Evolutionary conservation across 352 stramenopile genomes (phyloP), one percentile per base, ranked within the genome.

Genomic region (Blastocystis hominis): DNA sequence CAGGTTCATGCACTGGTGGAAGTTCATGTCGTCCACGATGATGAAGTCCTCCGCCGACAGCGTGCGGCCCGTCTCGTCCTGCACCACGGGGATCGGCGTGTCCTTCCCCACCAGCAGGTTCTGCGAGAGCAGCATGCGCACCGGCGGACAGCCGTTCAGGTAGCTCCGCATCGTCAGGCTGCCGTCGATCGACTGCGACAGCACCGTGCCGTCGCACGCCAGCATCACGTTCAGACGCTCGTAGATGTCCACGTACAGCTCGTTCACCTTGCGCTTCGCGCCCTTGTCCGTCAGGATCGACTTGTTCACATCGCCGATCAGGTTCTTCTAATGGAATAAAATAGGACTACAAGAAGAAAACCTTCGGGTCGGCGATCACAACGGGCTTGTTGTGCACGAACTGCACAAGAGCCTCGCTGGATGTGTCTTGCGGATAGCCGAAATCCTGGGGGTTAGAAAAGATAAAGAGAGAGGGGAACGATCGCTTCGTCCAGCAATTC

Each of bases 181-280:
- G 78, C 96, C 96, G 89, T 99, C 96, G 88, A 99, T 98, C 44
- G 94, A 97, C 40, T 94, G 96, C 88, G 98, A 98, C 64, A 98
- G 92, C 79, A 98, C 95, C 88, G 98, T 96, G 56, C 96, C 96
- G 75, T 95, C 96, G 13, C 93, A 93, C 42, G 94, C 96, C 89
- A 98, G 98, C n/a, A 98, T 91, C 36, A 98, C 93, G 89, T 97
- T 98, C 47, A 98, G 92, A 42, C 95, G 92, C 92, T 99, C 96
- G 69, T 98, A 90, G 90, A 98, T 98, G 90, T 99, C 96, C 54
- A 98, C 97, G 91, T 98, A 99, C 42, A 99, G 97, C 89, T 99
- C 96, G 91, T 98, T 98, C 86, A 97, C 95, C 89, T 44, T 54
- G 50, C 53, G 61, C 72, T 95, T 91, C 79, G 93, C 93, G 15